Conservation (phyloP, 2,329 filamentous ascomycete genomes). For the Diaporthe aspalathi region DNA sequence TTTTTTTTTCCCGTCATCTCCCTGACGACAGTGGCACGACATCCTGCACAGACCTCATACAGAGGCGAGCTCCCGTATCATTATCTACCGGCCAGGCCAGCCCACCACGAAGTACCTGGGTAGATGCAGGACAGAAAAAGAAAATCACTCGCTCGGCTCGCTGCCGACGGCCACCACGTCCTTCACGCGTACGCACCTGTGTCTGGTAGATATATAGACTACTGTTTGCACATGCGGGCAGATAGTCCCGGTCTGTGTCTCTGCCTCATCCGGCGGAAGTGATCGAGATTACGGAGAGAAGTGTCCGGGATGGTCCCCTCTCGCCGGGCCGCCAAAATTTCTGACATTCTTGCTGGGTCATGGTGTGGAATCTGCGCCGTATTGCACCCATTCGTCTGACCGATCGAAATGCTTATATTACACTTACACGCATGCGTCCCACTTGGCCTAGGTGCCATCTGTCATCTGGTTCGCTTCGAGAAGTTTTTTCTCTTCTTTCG, state of each 20-base stretch:
- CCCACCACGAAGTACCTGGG: too few species aligned
- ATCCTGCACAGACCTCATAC: background rate
- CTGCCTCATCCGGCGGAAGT: background rate
- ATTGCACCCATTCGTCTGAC: conserved; percentile 22
- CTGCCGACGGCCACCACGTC: background rate
- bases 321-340: conserved; percentile 13
- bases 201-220: conserved; percentile 10
- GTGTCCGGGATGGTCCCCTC: background rate
- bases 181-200: conserved; percentile 1
- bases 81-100: too few species aligned
- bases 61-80: background rate
- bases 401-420: conserved; percentile 31
- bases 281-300: conserved; percentile 30
- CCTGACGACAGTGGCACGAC: conserved; percentile 24
- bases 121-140: too few species aligned
- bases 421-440: conserved; percentile 31
- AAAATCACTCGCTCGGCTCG: background rate
- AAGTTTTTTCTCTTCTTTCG: background rate
- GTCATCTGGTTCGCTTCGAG: conserved; percentile 24
- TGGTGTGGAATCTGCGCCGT: conserved; percentile 30
- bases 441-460: conserved; percentile 21
- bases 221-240: background rate
- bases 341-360: conserved; percentile 29
- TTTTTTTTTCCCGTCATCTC: conserved; percentile 19
- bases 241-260: conserved; percentile 5